Evolutionary conservation across 2,329 filamentous ascomycete genomes (phyloP), one percentile per base, ranked within the genome.

Genomic region (Triangularia setosa): DNA sequence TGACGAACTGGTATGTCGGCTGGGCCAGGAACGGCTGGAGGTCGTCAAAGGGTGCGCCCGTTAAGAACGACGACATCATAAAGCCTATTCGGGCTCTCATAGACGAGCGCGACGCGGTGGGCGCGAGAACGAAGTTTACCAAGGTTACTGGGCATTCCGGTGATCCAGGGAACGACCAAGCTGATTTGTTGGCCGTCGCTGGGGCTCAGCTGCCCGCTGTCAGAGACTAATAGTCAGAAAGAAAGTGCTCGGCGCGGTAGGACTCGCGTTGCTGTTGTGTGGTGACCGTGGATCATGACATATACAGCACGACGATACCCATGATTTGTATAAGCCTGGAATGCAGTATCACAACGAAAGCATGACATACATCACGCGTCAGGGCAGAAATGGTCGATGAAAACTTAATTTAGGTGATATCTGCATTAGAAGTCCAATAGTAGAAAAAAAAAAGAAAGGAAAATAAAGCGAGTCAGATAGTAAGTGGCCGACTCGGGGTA

Each of bases 131-230:
- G 0, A 79, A 84, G 62, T 95, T 97, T 72, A 83, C 88, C 67
- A 98, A 93, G 93, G 87, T 97, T 55, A 97, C 96, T 77, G 95
- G 93, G 0, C 95, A 99, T 74, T 83, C 83, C 24, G 81, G 82
- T 53, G 82, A 92, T 69, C 76, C 79, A 2, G 93, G 94, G 1
- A 98, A 98, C 72, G 81, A 87, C 54, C 90, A 87, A 12, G 95
- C 95, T 1, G 94, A 98, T 79, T 76, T 76, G 65, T 79, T 97
- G 66, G 93, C 93, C 1, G 89, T 92, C 24, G 14, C 9, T 1
- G 58, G 58, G 16, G 23, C 58, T 12, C 5, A 14, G 18, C 8
- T 48, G 40, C 40, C 40, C 3, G n/a, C 7, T 2, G 40, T 48
- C n/a, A 18, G 3, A 16, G 35, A 18, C 35, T n/a, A 16, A 4